Conservation (phyloP, 1,284 basidiomycete species). For the Peniophora sp. region DNA sequence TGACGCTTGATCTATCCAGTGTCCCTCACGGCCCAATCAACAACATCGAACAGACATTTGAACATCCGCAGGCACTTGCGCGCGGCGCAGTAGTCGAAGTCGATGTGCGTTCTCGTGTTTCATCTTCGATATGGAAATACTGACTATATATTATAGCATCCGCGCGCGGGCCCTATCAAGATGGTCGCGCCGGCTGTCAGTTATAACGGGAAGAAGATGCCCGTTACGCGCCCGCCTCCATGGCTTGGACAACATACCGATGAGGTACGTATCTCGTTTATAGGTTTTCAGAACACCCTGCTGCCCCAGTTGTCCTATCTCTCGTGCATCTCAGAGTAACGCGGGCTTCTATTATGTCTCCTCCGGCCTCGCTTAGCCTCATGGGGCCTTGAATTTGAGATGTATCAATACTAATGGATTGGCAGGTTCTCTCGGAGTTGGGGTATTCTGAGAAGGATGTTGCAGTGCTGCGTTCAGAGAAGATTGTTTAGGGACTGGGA, state of each 20-base stretch:
- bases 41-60: constrained; percentile 84
- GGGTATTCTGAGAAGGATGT: no score
- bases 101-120: constrained; percentile 32
- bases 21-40: constrained; percentile 92
- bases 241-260: constrained; percentile 80
- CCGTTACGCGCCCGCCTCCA: constrained; percentile 70
- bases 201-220: constrained; percentile 82
- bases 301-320: no score
- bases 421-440: no score
- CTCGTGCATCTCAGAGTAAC: no score
- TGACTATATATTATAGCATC: constrained; percentile 16
- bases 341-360: no score
- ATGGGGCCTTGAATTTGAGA: no score
- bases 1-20: constrained; percentile 25
- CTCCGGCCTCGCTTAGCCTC: no score
- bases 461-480: no score
- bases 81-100: constrained; percentile 55
- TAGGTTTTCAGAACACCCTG: no score
- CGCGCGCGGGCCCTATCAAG: constrained; percentile 69
- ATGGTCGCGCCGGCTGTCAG: constrained; percentile 81
- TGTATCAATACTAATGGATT: no score
- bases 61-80: constrained; percentile 81
- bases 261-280: constrained; percentile 41
- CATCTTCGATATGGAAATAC: not conserved
- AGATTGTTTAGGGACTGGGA: no score